Evolutionary conservation across 345 rosid genomes (phyloP).

Genomic region (Carallia brachiata): DNA sequence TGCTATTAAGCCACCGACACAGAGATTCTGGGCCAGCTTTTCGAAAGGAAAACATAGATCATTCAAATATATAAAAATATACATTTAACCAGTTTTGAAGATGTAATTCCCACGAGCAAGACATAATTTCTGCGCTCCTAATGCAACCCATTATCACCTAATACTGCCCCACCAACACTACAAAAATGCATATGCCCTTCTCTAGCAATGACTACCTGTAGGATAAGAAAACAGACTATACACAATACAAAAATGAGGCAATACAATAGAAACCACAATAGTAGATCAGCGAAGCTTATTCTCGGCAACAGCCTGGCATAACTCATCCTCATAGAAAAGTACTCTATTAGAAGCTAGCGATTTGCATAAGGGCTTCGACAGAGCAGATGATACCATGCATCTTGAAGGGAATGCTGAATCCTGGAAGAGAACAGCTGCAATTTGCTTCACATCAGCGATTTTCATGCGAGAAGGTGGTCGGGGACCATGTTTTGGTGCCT

Average conservation of each 20-base stretch:
- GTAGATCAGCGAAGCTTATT: constrained; percentile 67
- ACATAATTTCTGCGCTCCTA: constrained; percentile 28
- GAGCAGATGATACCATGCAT: constrained; percentile 71
- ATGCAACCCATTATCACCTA: constrained; percentile 34
- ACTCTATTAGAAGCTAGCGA: constrained; percentile 72
- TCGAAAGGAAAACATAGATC: constrained; percentile 1
- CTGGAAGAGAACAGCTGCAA: constrained; percentile 88
- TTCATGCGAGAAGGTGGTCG: constrained; percentile 78
- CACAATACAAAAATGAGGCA: constrained; percentile 29
- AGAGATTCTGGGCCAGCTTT: neutral
- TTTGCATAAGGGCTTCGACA: constrained; percentile 73
- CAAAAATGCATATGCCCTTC: constrained; percentile 59
- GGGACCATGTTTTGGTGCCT: constrained; percentile 92
- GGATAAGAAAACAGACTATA: constrained; percentile 43
- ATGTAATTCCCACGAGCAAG: constrained; percentile 36
- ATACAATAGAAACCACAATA: constrained; percentile 1
- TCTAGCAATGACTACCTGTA: constrained; percentile 40
- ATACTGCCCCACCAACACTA: constrained; percentile 44
- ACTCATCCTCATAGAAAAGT: constrained; percentile 85
- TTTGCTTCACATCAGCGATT: constrained; percentile 71
- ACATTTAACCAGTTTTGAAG: constrained; percentile 37
- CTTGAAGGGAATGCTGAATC: constrained; percentile 71
- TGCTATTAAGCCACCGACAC: too few species aligned
- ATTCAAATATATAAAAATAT: constrained; percentile 37
- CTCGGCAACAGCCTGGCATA: constrained; percentile 95